Conservation (phyloP, 1,139 yeast species). For the Nadsonia starkeyi-henricii region DNA sequence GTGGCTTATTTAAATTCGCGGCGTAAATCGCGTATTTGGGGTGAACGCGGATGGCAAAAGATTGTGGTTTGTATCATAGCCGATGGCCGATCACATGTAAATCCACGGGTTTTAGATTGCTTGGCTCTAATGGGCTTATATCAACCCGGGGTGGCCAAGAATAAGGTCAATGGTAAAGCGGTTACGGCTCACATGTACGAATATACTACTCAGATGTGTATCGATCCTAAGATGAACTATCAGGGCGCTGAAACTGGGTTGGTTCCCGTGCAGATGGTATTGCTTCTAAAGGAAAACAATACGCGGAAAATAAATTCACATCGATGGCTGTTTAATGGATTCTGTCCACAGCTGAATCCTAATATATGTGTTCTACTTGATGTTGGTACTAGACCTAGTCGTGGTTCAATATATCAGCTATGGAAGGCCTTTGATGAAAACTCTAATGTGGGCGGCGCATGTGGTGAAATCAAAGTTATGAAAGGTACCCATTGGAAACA, state of each 20-base stretch:
- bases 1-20: constrained; percentile 69
- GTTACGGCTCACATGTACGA: constrained; percentile 89
- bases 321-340: constrained; percentile 91
- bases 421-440: constrained; percentile 96
- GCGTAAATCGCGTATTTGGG: constrained; percentile 41
- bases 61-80: constrained; percentile 81
- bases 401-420: constrained; percentile 68
- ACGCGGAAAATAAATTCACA: constrained; percentile 90
- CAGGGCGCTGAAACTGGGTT: constrained; percentile 27
- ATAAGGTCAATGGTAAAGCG: constrained; percentile 72
- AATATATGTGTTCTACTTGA: constrained; percentile 73
- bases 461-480: constrained; percentile 92
- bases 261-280: constrained; percentile 75
- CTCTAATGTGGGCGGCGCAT: constrained; percentile 95
- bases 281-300: constrained; percentile 78
- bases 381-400: constrained; percentile 91
- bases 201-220: constrained; percentile 54
- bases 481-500: constrained; percentile 75
- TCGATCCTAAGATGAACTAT: constrained; percentile 48
- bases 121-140: constrained; percentile 88
- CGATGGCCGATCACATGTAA: constrained; percentile 55
- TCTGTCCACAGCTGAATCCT: constrained; percentile 77
- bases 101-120: constrained; percentile 71
- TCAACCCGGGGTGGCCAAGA: constrained; percentile 89
- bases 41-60: constrained; percentile 86